Base-by-base conservation (phyloP, 306 rosid genomes). In the Hippophae tibetana region DNA sequence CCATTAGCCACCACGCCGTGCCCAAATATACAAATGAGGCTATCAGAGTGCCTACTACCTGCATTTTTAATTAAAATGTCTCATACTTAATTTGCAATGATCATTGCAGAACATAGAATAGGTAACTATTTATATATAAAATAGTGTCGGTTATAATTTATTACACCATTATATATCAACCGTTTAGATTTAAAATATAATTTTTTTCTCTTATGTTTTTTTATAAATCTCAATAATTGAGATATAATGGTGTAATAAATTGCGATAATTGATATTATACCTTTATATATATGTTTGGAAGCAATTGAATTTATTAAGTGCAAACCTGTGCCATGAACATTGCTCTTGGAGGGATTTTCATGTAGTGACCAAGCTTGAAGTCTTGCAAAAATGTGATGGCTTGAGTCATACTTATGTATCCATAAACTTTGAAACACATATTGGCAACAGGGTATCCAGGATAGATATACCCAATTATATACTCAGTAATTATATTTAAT, bases 1-100 rank as follows among this genome's bases (percentile, higher is more conserved):
- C 96, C 87, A 92, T 76, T 44, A 92, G 71, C 98, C 98, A 92
- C 98, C 96, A 92, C 6, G 98, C 98, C 0, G 96, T 87, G 2
- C 78, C 63, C 64, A 87, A 67, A 57, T 92, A 87, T 47, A 92
- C 96, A 5, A 83, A 0, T 42, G 61, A 67, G 0, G 98, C 90
- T 0, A 92, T 69, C 0, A 92, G 46, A 9, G 98, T 87, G 60
- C 95, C 98, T 2, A 92, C 95, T 41, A 87, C 76, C 95, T 84
- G 49, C 40, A 54, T 0, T 55, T 52, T 43, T 46, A 9, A 48
- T 48, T 48, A 47, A 47, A 2, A 10, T 48, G 13, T 13, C 11
- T 48, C 13, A n/a, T 13, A 5, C 6, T 14, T 3, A 0, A 11
- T 8, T n/a, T 13, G 7, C 6, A 8, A 3, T 18, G 18, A 18